Base-by-base conservation (phyloP, 306 rosid species). In the Notholithocarpus densiflorus region DNA sequence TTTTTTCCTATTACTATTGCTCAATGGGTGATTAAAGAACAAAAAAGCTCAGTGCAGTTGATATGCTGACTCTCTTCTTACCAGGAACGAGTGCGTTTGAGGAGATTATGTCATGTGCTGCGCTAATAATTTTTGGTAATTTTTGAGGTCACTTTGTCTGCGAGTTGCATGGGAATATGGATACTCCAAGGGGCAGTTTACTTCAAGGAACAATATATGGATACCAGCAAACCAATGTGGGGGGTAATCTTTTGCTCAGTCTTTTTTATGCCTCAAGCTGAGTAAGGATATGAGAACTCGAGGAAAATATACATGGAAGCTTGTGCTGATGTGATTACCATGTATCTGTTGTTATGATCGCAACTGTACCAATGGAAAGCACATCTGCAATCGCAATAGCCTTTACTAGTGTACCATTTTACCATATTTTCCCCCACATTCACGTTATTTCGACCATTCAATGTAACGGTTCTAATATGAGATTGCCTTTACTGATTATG, bases 81-180 rank as follows among this genome's bases (percentile, higher is more conserved):
- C 32, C 87, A 93, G 99, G 99, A 96, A 83, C 85, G 76, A 64
- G 99, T 93, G 81, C 89, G 86, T 6, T 87, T 96, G 86, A 90
- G 90, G 84, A 91, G 99, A 89, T 84, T 93, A 60, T 96, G 99
- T 82, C 77, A 80, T 24, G 84, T 94, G 75, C 89, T 94, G 26
- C 77, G 62, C 62, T 80, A 84, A 81, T 54, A 14, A n/a, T 77
- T 73, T 68, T 23, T 6, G 72, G 5, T 68, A 3, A 26, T 12
- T 15, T 3, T 24, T 59, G 17, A 19, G 1, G 3, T 19, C 14
- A 31, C 43, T 32, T 79, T 56, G 54, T 20, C 20, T 71, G 55
- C 59, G 32, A 34, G 59, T 6, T 64, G 76, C 43, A 70, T 64
- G 71, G 37, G 54, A 37, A 18, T 23, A 18, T 60, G 31, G 66